Conservation (phyloP, 768 basidiomycete species). For the Terana coerulea region DNA sequence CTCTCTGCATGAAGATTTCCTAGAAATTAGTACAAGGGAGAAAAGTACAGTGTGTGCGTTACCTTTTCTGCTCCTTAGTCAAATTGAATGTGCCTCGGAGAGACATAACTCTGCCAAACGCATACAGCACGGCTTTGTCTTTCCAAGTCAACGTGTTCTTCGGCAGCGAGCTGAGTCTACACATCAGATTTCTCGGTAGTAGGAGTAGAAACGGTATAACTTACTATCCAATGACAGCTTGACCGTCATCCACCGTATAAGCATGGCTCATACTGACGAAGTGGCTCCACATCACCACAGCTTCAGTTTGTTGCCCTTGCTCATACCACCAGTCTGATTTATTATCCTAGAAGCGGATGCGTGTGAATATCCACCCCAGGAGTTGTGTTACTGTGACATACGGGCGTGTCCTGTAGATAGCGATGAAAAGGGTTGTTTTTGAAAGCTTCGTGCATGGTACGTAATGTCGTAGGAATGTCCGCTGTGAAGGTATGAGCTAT, state of each 20-base stretch:
- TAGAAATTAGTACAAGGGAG: background rate
- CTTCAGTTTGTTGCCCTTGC: too few relatives aligned
- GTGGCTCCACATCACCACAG: too few relatives aligned
- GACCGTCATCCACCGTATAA: slow-evolving; percentile 10
- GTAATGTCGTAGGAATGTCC: too few relatives aligned
- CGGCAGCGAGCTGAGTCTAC: background rate
- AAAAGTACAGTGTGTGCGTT: background rate
- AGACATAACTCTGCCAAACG: background rate
- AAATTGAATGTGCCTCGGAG: background rate
- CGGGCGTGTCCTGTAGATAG: too few relatives aligned
- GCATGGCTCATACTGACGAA: background rate
- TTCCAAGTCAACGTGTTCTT: background rate
- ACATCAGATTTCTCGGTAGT: background rate
- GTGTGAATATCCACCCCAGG: too few relatives aligned
- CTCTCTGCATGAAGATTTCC: background rate
- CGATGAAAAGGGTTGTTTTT: too few relatives aligned
- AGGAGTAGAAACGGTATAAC: background rate
- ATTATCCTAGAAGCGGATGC: too few relatives aligned
- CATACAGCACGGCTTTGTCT: background rate
- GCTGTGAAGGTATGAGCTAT: too few relatives aligned
- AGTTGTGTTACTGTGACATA: too few relatives aligned
- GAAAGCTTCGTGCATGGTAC: too few relatives aligned
- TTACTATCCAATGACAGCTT: slow-evolving; percentile 6
- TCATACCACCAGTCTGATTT: too few relatives aligned
- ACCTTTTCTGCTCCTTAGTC: slow-evolving; percentile 9